Conservation (phyloP, 2,329 filamentous ascomycete genomes). For the Epichloe typhina region DNA sequence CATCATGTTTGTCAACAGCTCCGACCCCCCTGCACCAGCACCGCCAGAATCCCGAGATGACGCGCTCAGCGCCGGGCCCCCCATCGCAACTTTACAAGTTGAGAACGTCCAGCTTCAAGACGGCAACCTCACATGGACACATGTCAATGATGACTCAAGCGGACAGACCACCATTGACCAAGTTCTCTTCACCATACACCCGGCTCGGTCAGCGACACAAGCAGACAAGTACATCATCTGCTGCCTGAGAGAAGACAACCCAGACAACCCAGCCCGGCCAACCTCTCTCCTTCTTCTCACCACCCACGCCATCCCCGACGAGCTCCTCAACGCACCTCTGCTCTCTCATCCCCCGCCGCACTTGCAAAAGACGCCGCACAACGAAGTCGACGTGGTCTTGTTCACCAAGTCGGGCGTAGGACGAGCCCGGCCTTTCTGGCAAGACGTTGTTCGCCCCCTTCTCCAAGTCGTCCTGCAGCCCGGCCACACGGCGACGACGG, state of each 20-base stretch:
- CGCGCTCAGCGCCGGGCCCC: not conserved
- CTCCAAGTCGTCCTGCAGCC: constrained; percentile 25
- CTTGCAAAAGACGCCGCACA: constrained; percentile 13
- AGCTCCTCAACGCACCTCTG: constrained; percentile 19
- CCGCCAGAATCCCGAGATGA: not conserved
- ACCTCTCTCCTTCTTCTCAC: constrained; percentile 18
- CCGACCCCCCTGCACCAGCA: not conserved
- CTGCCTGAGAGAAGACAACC: constrained; percentile 22
- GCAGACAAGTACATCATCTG: constrained; percentile 19
- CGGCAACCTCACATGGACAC: constrained; percentile 16
- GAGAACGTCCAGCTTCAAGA: constrained; percentile 12
- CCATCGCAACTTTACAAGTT: constrained; percentile 1
- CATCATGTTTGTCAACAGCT: not conserved
- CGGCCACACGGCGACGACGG: not conserved
- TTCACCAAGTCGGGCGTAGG: constrained; percentile 54
- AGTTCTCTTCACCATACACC: constrained; percentile 16
- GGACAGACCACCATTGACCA: constrained; percentile 11
- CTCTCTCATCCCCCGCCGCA: constrained; percentile 27
- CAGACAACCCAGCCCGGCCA: constrained; percentile 10
- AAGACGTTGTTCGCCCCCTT: constrained; percentile 40
- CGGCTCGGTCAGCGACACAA: not conserved
- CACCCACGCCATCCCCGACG: constrained; percentile 19
- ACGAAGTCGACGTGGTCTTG: constrained; percentile 47
- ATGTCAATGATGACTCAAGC: constrained; percentile 7
- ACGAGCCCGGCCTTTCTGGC: constrained; percentile 41